phyloP scores from a whole-genome alignment of 73 alveolate genomes.

The Paraurostyla sp. region DNA sequence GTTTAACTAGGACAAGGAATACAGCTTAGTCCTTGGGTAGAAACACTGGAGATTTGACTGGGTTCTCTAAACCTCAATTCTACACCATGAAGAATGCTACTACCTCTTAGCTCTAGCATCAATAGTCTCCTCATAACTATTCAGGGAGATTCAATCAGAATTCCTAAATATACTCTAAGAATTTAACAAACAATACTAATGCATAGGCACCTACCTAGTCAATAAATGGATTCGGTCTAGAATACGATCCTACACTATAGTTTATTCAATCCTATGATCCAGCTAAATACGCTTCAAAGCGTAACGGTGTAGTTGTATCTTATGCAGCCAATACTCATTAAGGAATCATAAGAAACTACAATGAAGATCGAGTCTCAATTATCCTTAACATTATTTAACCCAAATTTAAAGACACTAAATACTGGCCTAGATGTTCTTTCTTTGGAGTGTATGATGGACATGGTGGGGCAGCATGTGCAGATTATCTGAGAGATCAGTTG shows the following conservation, averaged over 20 bases:
- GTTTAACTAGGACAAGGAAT: neutral
- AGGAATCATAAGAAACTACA: constrained; percentile 96
- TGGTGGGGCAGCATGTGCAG: constrained; percentile 98
- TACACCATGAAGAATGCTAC: constrained; percentile 18
- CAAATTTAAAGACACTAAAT: constrained; percentile 55
- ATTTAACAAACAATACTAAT: too few relatives aligned
- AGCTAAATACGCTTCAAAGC: constrained; percentile 89
- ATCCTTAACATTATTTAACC: constrained; percentile 89
- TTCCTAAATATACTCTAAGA: neutral
- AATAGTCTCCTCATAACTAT: constrained; percentile 28
- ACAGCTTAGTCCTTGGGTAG: neutral
- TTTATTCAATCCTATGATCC: constrained; percentile 65
- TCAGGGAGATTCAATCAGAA: constrained; percentile 10
- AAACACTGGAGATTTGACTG: neutral
- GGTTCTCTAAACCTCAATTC: neutral
- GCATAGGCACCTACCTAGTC: too few relatives aligned
- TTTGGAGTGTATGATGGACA: constrained; percentile 99
- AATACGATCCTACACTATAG: constrained; percentile 5
- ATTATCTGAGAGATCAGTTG: constrained; percentile 94
- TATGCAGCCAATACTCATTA: constrained; percentile 98
- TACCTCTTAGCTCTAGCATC: neutral
- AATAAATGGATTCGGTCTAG: neutral
- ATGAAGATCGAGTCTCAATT: constrained; percentile 97
- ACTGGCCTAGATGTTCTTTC: constrained; percentile 97
- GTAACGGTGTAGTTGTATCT: constrained; percentile 91